Percentiles rank a stretch among this genome's conserved stretches.
phyloP scores from a whole-genome alignment of 345 rosid species.

The Bruguiera parviflora region DNA sequence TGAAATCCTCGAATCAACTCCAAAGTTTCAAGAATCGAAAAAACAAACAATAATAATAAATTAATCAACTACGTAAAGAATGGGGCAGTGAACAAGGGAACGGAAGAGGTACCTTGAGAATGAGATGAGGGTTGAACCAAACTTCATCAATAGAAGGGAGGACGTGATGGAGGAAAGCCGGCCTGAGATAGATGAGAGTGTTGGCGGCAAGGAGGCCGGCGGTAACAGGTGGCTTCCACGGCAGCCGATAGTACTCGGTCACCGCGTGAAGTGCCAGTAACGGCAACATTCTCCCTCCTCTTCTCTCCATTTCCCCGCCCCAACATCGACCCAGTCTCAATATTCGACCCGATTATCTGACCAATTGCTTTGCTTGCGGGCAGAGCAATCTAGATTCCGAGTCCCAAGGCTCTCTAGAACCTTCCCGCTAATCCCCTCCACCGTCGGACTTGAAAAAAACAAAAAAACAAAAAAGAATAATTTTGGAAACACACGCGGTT shows the following conservation, averaged over 20 bases:
- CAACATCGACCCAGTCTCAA: background rate
- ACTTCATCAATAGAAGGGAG: slow-evolving; percentile 68
- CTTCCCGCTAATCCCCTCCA: too few species aligned
- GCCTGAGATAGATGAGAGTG: slow-evolving; percentile 66
- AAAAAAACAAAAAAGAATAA: too few species aligned
- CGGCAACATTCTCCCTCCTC: slow-evolving; percentile 66
- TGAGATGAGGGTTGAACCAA: slow-evolving; percentile 85
- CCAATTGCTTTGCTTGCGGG: background rate
- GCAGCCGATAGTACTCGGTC: slow-evolving; percentile 66
- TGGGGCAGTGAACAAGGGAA: background rate
- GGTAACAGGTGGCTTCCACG: slow-evolving; percentile 91
- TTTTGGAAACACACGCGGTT: too few species aligned
- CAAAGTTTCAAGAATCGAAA: too few species aligned
- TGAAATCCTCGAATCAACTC: too few species aligned
- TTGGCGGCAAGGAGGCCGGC: slow-evolving; percentile 79
- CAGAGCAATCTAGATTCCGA: background rate
- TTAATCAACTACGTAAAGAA: background rate
- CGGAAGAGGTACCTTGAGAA: slow-evolving; percentile 57
- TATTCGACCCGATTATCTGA: background rate
- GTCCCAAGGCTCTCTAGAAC: too few species aligned
- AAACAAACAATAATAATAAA: background rate
- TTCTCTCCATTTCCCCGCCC: slow-evolving; percentile 18
- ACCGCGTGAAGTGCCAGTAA: slow-evolving; percentile 69
- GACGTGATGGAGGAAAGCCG: slow-evolving; percentile 49
- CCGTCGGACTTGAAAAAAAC: too few species aligned